phyloP scores from a whole-genome alignment of 75 land plant genomes.

The Pinus tabuliformis region DNA sequence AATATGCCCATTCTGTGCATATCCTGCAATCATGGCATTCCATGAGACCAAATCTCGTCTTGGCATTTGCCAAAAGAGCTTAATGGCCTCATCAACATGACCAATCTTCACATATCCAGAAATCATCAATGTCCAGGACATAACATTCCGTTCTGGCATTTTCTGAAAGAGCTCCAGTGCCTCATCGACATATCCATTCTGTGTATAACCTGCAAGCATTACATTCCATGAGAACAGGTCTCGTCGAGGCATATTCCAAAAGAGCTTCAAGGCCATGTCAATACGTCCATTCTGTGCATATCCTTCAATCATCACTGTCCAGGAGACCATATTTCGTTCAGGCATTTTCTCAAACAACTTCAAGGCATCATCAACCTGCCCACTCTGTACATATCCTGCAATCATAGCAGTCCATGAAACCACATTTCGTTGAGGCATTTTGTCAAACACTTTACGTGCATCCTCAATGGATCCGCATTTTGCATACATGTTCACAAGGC shows the following conservation, averaged over 20 bases:
- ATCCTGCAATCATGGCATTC: slow-evolving; percentile 14
- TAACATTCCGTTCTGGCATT: slow-evolving; percentile 21
- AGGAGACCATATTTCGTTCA: slow-evolving; percentile 6
- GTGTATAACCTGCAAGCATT: slow-evolving; percentile 33
- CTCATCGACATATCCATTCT: slow-evolving; percentile 24
- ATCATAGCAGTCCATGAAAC: slow-evolving; percentile 27
- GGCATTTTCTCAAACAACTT: slow-evolving; percentile 13
- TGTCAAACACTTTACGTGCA: slow-evolving; percentile 20
- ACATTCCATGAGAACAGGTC: slow-evolving; percentile 46
- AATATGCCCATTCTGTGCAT: slow-evolving; percentile 9
- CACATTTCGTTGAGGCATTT: slow-evolving; percentile 17
- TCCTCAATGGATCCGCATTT: slow-evolving; percentile 9
- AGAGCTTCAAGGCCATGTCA: slow-evolving; percentile 20
- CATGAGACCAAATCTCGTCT: slow-evolving; percentile 22
- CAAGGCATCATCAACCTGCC: slow-evolving; percentile 13
- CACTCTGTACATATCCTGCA: slow-evolving; percentile 17
- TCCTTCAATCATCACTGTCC: slow-evolving; percentile 3
- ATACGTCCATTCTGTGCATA: slow-evolving; percentile 13
- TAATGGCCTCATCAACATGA: slow-evolving; percentile 10
- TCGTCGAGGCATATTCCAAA: slow-evolving; percentile 17
- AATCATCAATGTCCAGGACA: slow-evolving; percentile 43
- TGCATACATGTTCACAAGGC: slow-evolving; percentile 17
- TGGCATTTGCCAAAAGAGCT: slow-evolving; percentile 28
- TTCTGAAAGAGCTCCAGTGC: slow-evolving; percentile 34
- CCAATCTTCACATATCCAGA: slow-evolving; percentile 13